Base-by-base conservation (phyloP, 345 rosid species). In the Syzygium grande region DNA sequence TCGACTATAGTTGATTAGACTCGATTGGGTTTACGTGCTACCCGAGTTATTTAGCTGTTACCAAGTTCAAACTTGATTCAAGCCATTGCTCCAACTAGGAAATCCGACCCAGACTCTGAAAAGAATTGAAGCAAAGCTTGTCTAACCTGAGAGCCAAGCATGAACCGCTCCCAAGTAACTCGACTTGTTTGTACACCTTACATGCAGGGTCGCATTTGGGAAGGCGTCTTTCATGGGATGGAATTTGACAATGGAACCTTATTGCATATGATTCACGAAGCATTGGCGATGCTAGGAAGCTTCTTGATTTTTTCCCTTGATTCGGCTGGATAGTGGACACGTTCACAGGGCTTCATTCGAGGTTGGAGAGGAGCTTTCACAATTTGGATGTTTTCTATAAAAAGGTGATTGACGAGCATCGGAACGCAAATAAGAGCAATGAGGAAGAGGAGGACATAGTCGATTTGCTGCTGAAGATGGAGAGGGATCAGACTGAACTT, bases 141-240 rank as follows among this genome's bases (percentile, higher is more conserved):
- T 73, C 49, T 4, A 73, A 25, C 80, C 80, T 9, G 49, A 73
- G 25, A 34, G 80, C 80, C 49, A 73, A 73, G 80, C 80, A 19
- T 34, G 46, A 73, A 73, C 4, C 80, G 80, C 49, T 10, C 14
- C 9, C 80, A 34, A 34, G 7, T 17, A 73, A 34, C 11, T 73
- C 13, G 80, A 1, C 25, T 73, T 73, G 79, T 16, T 68, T 68
- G 21, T 23, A 4, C 78, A 29, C 80, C 25, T 34, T 17, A 34
- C 80, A 34, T 86, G 84, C 51, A 87, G 88, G 87, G 77, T 87
- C 59, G 91, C 90, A 46, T 91, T 88, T 19, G 94, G 94, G 49
- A 85, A 87, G 87, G 83, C 61, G 46, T 34, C n/a, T 92, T 87
- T 27, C 86, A 86, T 58, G 89, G 58, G 68, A 87, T 61, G 38